Percentiles rank a stretch among this genome's conserved stretches.
These are phyloP conservation scores for Microcyclosporella mali DNA, from an alignment of 2,329 filamentous ascomycete genomes.

Conservation along the genomic window DNA sequence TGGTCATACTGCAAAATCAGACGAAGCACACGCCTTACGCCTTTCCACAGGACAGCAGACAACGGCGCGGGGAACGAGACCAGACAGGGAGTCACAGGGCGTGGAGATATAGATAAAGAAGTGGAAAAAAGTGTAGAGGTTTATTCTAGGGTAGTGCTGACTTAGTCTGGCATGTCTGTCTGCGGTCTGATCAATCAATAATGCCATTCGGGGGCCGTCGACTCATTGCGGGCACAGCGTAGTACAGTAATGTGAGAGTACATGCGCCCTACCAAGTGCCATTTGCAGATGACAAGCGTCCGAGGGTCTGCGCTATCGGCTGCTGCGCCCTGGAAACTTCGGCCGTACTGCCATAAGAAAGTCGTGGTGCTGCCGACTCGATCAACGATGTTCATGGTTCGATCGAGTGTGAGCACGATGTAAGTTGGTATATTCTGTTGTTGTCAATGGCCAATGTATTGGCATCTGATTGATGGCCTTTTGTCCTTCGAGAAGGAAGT, in stretches of 20 bases:
- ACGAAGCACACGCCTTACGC: background rate
- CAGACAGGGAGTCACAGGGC: conserved; percentile 6
- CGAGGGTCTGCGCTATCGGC: background rate
- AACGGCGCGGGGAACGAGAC: background rate
- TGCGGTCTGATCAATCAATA: background rate
- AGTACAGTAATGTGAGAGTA: background rate
- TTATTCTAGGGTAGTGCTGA: background rate
- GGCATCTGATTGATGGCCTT: too few species aligned
- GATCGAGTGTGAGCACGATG: too few species aligned
- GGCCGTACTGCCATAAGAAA: too few species aligned
- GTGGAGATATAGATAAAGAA: conserved; percentile 2
- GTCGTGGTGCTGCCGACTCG: too few species aligned
- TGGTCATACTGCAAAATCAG: conserved; percentile 9
- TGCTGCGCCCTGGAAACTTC: too few species aligned
- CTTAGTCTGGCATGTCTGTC: background rate
- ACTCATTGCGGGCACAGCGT: background rate
- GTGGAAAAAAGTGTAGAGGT: background rate
- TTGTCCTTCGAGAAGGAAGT: too few species aligned
- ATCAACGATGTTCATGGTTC: too few species aligned
- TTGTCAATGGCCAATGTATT: too few species aligned
- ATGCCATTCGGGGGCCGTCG: background rate
- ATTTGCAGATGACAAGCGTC: background rate
- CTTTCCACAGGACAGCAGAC: background rate
- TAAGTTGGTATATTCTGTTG: too few species aligned
- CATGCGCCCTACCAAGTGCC: conserved; percentile 5